Evolutionary conservation across 2,329 filamentous ascomycete species (phyloP).

Genomic region (Botrytis pseudocinerea): DNA sequence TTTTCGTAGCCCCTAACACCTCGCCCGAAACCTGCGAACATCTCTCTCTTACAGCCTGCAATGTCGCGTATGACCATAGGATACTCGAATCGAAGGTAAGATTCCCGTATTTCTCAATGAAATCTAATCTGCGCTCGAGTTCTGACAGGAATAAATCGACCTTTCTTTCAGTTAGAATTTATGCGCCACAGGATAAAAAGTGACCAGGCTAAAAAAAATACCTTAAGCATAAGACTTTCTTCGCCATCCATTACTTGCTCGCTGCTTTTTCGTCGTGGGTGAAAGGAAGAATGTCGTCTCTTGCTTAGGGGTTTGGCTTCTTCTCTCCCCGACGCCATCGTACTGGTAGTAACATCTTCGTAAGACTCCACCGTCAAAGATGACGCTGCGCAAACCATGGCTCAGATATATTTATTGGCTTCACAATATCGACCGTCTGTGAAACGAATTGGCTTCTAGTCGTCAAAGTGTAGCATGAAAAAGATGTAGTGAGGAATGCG

Average conservation of each 20-base stretch:
- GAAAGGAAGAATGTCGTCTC: conserved; percentile 57
- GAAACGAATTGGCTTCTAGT: not conserved
- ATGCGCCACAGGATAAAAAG: not conserved
- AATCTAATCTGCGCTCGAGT: conserved; percentile 81
- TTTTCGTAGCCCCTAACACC: conserved; percentile 81
- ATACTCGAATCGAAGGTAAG: conserved; percentile 81
- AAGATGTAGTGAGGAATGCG: not conserved
- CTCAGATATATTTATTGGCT: conserved; percentile 3
- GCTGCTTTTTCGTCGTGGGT: conserved; percentile 56
- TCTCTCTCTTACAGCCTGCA: conserved; percentile 82
- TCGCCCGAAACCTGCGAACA: conserved; percentile 91
- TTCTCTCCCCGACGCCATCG: conserved; percentile 32
- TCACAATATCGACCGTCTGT: not conserved
- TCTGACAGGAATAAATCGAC: conserved; percentile 82
- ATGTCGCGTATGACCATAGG: conserved; percentile 78
- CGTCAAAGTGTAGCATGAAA: not conserved
- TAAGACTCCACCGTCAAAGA: conserved; percentile 41
- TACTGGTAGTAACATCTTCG: conserved; percentile 30
- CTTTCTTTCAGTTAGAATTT: conserved; percentile 43
- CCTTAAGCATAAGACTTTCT: conserved; percentile 60
- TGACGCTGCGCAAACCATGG: conserved; percentile 40
- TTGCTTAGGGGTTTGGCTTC: conserved; percentile 31
- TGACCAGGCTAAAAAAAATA: conserved; percentile 34
- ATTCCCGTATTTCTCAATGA: conserved; percentile 85
- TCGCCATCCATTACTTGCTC: conserved; percentile 63